phyloP scores from a whole-genome alignment of 2,329 filamentous ascomycete genomes.

The Ustulina deusta region DNA sequence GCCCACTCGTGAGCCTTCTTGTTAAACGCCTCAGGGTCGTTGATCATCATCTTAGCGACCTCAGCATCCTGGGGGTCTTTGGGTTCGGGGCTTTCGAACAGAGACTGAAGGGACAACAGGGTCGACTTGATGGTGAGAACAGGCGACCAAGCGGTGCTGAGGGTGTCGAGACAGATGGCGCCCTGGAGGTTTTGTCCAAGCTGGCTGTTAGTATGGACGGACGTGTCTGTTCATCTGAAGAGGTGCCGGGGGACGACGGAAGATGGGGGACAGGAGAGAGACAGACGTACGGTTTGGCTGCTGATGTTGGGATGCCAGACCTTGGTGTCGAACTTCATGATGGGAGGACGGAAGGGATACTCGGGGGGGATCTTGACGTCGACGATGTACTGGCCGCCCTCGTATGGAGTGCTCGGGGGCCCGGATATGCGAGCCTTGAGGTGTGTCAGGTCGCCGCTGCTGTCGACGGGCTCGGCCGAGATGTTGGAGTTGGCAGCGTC shows the following conservation, averaged over 20 bases:
- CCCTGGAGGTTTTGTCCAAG: slow-evolving; percentile 68
- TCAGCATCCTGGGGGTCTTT: slow-evolving; percentile 97
- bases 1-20: slow-evolving; percentile 92
- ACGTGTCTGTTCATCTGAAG: not conserved
- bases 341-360: slow-evolving; percentile 93
- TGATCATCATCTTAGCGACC: slow-evolving; percentile 89
- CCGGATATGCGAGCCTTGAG: slow-evolving; percentile 86
- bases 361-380: slow-evolving; percentile 88
- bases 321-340: slow-evolving; percentile 91
- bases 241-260: not conserved
- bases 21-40: slow-evolving; percentile 81
- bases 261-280: not conserved
- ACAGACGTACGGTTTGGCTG: slow-evolving; percentile 79
- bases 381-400: slow-evolving; percentile 83
- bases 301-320: slow-evolving; percentile 99
- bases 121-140: slow-evolving; percentile 97
- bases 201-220: not conserved
- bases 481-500: slow-evolving; percentile 81
- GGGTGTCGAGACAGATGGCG: slow-evolving; percentile 94
- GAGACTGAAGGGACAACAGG: slow-evolving; percentile 89
- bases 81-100: slow-evolving; percentile 93
- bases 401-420: slow-evolving; percentile 93
- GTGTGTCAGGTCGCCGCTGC: slow-evolving; percentile 77
- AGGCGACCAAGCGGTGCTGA: slow-evolving; percentile 91
- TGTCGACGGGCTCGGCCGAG: slow-evolving; percentile 72